Conservation (phyloP, 805 yeast species). For the Yarrowia sp. region DNA sequence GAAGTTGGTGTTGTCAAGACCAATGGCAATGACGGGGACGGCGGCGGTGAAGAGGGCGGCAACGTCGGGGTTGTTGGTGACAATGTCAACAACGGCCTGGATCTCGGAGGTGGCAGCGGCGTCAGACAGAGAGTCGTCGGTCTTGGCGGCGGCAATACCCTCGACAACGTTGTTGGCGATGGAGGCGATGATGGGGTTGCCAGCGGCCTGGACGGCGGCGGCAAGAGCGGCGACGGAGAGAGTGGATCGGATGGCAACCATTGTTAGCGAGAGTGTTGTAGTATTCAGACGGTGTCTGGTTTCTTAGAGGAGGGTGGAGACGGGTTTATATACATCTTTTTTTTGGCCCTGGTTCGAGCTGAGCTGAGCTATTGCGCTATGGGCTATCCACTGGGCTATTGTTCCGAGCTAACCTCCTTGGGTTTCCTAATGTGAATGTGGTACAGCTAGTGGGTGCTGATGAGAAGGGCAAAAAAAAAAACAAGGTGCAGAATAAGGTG, state of each 20-base stretch:
- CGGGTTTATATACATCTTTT: background rate
- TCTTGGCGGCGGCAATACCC: constrained; percentile 10
- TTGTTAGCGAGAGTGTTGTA: constrained; percentile 17
- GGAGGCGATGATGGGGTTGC: constrained; percentile 10
- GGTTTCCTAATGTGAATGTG: no score
- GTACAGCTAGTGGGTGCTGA: no score
- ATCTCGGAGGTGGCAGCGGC: constrained; percentile 12
- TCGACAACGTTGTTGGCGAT: background rate
- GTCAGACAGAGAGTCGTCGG: constrained; percentile 20
- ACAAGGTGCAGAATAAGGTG: no score
- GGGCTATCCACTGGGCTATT: background rate
- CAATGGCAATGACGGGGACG: constrained; percentile 1
- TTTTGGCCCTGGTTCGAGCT: background rate
- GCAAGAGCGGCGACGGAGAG: constrained; percentile 21
- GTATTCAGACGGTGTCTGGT: background rate
- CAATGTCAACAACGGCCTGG: constrained; percentile 13
- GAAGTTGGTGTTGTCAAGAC: constrained; percentile 4
- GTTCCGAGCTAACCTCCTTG: background rate
- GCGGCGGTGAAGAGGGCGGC: constrained; percentile 9
- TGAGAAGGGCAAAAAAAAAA: no score
- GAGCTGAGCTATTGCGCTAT: background rate
- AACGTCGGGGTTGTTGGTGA: constrained; percentile 9
- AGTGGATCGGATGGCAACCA: constrained; percentile 26
- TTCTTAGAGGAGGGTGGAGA: background rate
- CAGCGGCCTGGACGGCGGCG: background rate